Evolutionary conservation across 352 stramenopile species (phyloP).

Genomic region (Phytophthora cryptogea): DNA sequence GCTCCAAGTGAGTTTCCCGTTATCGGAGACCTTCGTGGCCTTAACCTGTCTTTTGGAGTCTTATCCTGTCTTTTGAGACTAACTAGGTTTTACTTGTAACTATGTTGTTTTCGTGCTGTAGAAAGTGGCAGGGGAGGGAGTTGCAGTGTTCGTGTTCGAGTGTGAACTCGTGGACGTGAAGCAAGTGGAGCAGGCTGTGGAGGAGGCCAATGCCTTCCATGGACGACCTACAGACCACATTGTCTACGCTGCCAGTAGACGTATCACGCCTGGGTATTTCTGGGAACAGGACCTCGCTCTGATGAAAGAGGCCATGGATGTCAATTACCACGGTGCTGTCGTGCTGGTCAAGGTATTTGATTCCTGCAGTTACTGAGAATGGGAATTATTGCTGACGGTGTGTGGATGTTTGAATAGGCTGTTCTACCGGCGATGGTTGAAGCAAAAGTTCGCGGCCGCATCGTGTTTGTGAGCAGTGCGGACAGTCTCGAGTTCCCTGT

Average conservation of each 20-base stretch:
- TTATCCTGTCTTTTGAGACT: conserved; percentile 3
- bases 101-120: not conserved
- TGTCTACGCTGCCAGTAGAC: conserved; percentile 46
- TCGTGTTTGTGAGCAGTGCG: conserved; percentile 67
- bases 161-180: conserved; percentile 48
- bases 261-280: conserved; percentile 44
- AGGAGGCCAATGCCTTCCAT: conserved; percentile 62
- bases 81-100: conserved; percentile 5
- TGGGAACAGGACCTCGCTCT: conserved; percentile 54
- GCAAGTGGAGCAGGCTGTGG: conserved; percentile 45
- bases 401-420: conserved; percentile 21
- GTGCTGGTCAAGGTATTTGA: conserved; percentile 53
- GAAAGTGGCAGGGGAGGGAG: conserved; percentile 19
- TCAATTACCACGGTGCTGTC: conserved; percentile 68
- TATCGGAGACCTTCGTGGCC: not conserved
- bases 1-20: conserved; percentile 30
- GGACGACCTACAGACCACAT: conserved; percentile 63
- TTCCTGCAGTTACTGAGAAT: not conserved
- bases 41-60: not conserved
- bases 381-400: conserved; percentile 1
- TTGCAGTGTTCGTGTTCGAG: conserved; percentile 39
- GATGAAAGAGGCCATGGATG: conserved; percentile 51
- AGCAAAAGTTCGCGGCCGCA: conserved; percentile 37
- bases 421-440: conserved; percentile 67
- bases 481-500: conserved; percentile 62